These are phyloP conservation scores for Phaffia tasmanica DNA, from an alignment of 768 basidiomycete species.

Conservation along the genomic window DNA sequence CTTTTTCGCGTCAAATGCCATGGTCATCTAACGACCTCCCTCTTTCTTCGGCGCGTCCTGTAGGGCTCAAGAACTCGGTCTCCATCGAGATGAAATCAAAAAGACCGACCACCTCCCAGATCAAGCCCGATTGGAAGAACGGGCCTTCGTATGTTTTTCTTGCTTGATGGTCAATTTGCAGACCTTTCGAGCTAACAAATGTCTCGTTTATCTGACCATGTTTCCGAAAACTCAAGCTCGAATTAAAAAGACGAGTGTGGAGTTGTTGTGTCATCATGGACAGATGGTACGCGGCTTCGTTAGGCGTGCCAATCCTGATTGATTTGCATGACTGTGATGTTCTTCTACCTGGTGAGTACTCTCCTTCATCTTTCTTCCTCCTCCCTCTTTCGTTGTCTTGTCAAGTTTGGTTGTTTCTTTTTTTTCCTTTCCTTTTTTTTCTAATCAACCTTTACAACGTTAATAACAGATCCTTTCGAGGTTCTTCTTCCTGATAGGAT, in stretches of 20 bases:
- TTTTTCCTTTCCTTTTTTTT: too few species aligned
- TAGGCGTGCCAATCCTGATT: slow-evolving; percentile 91
- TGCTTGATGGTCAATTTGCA: too few species aligned
- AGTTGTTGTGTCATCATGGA: slow-evolving; percentile 88
- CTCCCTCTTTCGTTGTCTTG: neutral
- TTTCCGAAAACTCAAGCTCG: slow-evolving; percentile 43
- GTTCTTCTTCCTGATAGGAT: slow-evolving; percentile 32
- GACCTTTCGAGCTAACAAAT: too few species aligned
- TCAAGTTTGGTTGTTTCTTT: too few species aligned
- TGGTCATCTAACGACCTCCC: too few species aligned
- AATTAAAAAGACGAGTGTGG: slow-evolving; percentile 82
- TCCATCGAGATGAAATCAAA: slow-evolving; percentile 69
- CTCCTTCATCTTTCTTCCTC: neutral
- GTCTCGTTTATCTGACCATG: too few species aligned
- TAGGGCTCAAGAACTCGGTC: slow-evolving; percentile 89
- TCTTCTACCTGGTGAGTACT: neutral
- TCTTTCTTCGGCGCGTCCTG: slow-evolving; percentile 3
- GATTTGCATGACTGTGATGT: slow-evolving; percentile 95
- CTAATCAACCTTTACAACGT: too few species aligned
- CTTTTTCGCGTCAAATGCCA: too few species aligned
- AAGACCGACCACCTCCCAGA: slow-evolving; percentile 40
- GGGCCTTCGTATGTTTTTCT: slow-evolving; percentile 28
- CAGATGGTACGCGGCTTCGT: slow-evolving; percentile 72
- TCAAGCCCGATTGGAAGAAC: slow-evolving; percentile 51
- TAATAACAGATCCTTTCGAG: slow-evolving; percentile 44